Percentiles rank a stretch among this genome's conserved stretches.
Evolutionary conservation across 2,329 filamentous ascomycete genomes (phyloP).

Genomic region (Rutstroemia sp.): DNA sequence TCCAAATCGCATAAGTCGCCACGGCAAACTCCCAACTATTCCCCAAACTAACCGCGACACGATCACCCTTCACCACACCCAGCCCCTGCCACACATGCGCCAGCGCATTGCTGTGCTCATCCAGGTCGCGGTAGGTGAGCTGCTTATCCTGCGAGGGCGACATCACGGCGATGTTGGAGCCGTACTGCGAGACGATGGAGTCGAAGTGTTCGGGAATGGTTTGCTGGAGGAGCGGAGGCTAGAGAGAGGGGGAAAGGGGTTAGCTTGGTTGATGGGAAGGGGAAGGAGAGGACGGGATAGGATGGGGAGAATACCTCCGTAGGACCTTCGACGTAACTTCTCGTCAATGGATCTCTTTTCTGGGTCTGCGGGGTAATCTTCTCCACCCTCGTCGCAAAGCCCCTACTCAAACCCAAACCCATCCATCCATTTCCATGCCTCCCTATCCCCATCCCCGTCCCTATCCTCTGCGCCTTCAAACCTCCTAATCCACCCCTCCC

Average conservation of each 20-base stretch:
- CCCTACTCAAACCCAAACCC: background rate
- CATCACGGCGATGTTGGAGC: conserved; percentile 55
- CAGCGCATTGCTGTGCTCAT: conserved; percentile 67
- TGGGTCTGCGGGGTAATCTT: background rate
- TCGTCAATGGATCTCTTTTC: conserved; percentile 25
- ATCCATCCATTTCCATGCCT: background rate
- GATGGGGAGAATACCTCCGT: conserved; percentile 23
- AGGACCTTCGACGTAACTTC: conserved; percentile 30
- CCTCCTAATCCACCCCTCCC: background rate
- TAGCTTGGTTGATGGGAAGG: background rate
- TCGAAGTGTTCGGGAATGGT: conserved; percentile 70
- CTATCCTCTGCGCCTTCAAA: background rate
- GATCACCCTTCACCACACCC: conserved; percentile 73
- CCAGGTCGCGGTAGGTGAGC: conserved; percentile 63
- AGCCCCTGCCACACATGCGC: conserved; percentile 61
- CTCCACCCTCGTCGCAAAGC: background rate
- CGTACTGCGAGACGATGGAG: conserved; percentile 53
- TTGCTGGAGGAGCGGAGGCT: conserved; percentile 59
- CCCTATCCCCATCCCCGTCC: background rate
- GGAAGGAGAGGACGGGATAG: background rate
- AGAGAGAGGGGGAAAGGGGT: background rate
- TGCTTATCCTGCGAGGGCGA: conserved; percentile 42
- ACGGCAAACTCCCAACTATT: conserved; percentile 80
- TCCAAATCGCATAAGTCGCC: conserved; percentile 85
- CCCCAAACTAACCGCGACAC: conserved; percentile 79